Percentiles rank a stretch among this genome's conserved stretches.
These are phyloP conservation scores for Massospora cicadina DNA, from an alignment of 371 early-diverging fungal species.

Conservation along the genomic window DNA sequence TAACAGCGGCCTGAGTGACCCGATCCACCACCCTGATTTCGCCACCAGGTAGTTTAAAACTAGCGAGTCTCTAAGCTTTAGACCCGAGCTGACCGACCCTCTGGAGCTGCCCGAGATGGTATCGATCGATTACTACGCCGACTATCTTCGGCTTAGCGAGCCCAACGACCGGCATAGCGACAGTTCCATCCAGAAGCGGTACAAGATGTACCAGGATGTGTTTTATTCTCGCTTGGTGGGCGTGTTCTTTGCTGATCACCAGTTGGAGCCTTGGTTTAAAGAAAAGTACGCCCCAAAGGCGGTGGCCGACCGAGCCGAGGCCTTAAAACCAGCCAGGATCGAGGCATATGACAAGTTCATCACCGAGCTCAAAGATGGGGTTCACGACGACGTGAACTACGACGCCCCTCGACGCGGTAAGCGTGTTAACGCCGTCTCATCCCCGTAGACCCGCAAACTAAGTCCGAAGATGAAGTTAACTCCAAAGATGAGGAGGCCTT, in stretches of 20 bases:
- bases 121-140: slow-evolving; percentile 6
- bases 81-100: not conserved
- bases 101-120: not conserved
- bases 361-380: slow-evolving; percentile 1
- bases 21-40: not conserved
- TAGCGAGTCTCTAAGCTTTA: not conserved
- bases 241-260: not conserved
- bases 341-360: slow-evolving; percentile 2
- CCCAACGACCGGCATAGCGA: not conserved
- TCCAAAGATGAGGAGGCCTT: not conserved
- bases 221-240: not conserved
- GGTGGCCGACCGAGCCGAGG: not conserved
- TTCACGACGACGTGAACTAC: not conserved
- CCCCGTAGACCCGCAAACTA: not conserved
- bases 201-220: not conserved
- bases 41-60: not conserved
- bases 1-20: slow-evolving; percentile 1
- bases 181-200: not conserved
- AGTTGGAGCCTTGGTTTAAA: slow-evolving; percentile 5
- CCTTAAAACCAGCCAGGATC: not conserved
- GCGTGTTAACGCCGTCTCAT: not conserved
- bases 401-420: slow-evolving; percentile 2
- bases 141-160: not conserved
- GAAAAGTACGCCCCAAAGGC: not conserved
- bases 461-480: not conserved